Conservation (phyloP, 495 filamentous ascomycete genomes). For the Neurospora tetraspora region DNA sequence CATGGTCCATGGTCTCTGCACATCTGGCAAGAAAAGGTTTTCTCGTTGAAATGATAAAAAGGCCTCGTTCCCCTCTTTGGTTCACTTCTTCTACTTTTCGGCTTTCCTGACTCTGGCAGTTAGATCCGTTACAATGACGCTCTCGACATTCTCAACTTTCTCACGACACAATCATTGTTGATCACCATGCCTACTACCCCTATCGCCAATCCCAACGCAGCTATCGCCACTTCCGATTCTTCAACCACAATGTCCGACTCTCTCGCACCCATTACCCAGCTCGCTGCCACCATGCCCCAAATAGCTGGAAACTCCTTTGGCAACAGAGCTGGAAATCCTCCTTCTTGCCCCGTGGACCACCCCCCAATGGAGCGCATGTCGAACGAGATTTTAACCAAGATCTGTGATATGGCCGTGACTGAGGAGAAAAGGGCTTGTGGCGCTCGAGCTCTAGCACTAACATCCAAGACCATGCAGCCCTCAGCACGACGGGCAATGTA, state of each 20-base stretch:
- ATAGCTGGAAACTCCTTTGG: background rate
- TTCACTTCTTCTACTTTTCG: background rate
- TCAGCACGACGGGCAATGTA: background rate
- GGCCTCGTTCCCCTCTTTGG: background rate
- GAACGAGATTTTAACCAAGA: background rate
- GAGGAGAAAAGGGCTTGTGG: background rate
- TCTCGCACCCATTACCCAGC: background rate
- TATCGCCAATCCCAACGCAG: background rate
- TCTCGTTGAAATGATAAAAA: background rate
- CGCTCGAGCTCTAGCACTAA: background rate
- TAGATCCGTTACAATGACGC: background rate
- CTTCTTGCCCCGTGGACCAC: background rate
- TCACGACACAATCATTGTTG: background rate
- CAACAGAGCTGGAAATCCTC: background rate
- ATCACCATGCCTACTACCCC: background rate
- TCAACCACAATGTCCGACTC: background rate
- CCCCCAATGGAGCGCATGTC: background rate
- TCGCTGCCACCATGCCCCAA: background rate
- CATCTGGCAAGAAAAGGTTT: background rate
- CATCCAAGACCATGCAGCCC: background rate
- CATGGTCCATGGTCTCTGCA: background rate
- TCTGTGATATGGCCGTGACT: background rate
- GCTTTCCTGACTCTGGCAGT: background rate
- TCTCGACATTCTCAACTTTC: background rate
- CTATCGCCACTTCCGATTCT: background rate